These are phyloP conservation scores for Malania oleifera DNA, from an alignment of 164 flowering plant species.

Conservation along the genomic window DNA sequence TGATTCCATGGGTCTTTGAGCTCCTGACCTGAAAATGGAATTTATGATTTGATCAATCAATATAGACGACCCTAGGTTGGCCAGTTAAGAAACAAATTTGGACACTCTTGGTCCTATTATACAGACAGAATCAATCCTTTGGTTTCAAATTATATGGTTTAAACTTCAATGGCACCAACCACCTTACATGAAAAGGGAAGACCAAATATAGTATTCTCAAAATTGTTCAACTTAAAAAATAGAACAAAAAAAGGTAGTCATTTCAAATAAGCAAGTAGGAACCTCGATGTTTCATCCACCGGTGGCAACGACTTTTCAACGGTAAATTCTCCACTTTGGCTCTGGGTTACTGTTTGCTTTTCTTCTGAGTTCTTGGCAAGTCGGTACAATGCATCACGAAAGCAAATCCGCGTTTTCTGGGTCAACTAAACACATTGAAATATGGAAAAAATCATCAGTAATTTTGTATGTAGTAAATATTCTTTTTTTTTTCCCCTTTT, in stretches of 20 bases:
- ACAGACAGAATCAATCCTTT: not conserved
- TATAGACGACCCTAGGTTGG: not conserved
- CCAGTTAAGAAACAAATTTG: not conserved
- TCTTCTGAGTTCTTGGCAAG: conserved; percentile 30
- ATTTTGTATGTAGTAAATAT: not conserved
- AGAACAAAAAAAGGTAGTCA: not conserved
- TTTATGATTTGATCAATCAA: not conserved
- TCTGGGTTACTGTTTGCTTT: conserved; percentile 11
- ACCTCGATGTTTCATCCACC: not conserved
- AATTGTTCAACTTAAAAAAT: not conserved
- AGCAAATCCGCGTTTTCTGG: conserved; percentile 41
- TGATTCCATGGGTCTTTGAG: conserved; percentile 15
- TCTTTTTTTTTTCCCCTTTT: no score
- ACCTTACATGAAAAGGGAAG: not conserved
- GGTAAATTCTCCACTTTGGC: conserved; percentile 7
- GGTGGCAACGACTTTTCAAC: not conserved
- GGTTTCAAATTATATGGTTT: not conserved
- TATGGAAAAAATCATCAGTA: not conserved
- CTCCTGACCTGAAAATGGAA: conserved; percentile 20
- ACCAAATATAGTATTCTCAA: not conserved
- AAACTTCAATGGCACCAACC: not conserved
- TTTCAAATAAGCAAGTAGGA: not conserved
- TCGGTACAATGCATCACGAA: conserved; percentile 65
- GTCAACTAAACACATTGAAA: conserved; percentile 28
- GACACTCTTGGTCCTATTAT: not conserved